Conservation (phyloP, 1,284 basidiomycete genomes). For the Leccinum colubrinum region DNA sequence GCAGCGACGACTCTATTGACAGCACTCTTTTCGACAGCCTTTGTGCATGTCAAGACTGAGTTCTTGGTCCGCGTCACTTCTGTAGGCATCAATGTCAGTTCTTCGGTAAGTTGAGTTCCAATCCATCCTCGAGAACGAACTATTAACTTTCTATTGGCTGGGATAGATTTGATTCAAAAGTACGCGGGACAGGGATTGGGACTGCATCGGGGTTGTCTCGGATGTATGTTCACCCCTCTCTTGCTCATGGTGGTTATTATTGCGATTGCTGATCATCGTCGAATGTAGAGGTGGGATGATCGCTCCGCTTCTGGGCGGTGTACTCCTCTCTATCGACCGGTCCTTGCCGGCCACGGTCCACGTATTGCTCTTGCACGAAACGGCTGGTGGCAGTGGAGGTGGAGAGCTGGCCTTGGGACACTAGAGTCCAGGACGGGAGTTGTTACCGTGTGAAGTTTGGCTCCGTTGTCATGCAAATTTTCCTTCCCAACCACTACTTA, state of each 20-base stretch:
- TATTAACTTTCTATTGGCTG: background rate
- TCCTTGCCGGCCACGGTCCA: constrained; percentile 76
- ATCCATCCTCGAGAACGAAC: background rate
- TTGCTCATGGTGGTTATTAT: background rate
- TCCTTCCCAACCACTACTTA: background rate
- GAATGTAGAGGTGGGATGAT: constrained; percentile 80
- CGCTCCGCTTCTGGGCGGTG: constrained; percentile 83
- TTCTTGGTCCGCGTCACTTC: constrained; percentile 74
- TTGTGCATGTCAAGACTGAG: constrained; percentile 61
- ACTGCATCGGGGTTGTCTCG: constrained; percentile 88
- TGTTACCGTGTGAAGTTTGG: background rate
- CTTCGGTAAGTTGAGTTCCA: constrained; percentile 56
- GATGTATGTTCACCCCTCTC: constrained; percentile 52
- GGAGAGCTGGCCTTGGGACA: constrained; percentile 1
- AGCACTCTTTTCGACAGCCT: constrained; percentile 73
- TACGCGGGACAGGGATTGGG: constrained; percentile 89
- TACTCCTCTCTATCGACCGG: constrained; percentile 69
- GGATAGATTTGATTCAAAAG: constrained; percentile 75
- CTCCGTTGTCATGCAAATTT: background rate
- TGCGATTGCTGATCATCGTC: background rate
- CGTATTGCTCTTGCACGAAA: constrained; percentile 56
- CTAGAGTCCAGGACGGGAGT: too few species aligned
- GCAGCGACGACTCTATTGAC: constrained; percentile 81
- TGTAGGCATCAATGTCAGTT: constrained; percentile 78
- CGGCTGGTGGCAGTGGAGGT: constrained; percentile 5